Evolutionary conservation across 352 stramenopile species (phyloP).

Genomic region (Thraustochytrium striatum): DNA sequence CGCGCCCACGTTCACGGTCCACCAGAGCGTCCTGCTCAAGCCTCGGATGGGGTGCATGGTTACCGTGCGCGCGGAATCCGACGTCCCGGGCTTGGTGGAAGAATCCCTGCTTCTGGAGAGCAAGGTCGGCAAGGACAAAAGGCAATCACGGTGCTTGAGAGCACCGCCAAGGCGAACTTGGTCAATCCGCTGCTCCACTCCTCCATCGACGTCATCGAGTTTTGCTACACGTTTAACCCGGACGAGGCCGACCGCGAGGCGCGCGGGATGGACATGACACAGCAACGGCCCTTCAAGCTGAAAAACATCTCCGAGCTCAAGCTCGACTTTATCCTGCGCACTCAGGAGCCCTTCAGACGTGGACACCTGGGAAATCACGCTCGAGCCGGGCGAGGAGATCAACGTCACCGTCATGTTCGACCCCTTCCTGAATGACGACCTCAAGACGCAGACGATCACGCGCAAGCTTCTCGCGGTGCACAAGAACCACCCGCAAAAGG

Average conservation of each 20-base stretch:
- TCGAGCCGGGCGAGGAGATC: constrained; percentile 71
- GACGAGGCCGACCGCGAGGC: constrained; percentile 58
- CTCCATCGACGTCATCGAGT: constrained; percentile 67
- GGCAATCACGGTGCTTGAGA: constrained; percentile 75
- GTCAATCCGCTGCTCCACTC: constrained; percentile 76
- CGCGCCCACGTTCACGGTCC: constrained; percentile 76
- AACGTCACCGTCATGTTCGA: constrained; percentile 86
- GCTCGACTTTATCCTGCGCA: constrained; percentile 80
- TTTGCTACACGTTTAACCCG: constrained; percentile 77
- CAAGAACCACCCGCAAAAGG: constrained; percentile 78
- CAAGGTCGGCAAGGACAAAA: constrained; percentile 85
- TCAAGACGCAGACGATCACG: constrained; percentile 75
- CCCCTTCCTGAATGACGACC: constrained; percentile 82
- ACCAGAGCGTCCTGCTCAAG: constrained; percentile 82
- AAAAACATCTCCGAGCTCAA: constrained; percentile 78
- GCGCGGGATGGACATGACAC: constrained; percentile 29
- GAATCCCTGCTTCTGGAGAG: constrained; percentile 84
- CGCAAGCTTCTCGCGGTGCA: constrained; percentile 75
- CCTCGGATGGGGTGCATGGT: constrained; percentile 86
- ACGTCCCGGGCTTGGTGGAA: constrained; percentile 61
- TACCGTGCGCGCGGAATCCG: constrained; percentile 77
- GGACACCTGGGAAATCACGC: constrained; percentile 77
- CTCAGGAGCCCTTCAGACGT: constrained; percentile 82
- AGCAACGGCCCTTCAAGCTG: constrained; percentile 72
- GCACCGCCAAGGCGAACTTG: constrained; percentile 78